Evolutionary conservation across 805 yeast species (phyloP), one percentile per base, ranked within the genome.

Genomic region (Naumovozyma baii): DNA sequence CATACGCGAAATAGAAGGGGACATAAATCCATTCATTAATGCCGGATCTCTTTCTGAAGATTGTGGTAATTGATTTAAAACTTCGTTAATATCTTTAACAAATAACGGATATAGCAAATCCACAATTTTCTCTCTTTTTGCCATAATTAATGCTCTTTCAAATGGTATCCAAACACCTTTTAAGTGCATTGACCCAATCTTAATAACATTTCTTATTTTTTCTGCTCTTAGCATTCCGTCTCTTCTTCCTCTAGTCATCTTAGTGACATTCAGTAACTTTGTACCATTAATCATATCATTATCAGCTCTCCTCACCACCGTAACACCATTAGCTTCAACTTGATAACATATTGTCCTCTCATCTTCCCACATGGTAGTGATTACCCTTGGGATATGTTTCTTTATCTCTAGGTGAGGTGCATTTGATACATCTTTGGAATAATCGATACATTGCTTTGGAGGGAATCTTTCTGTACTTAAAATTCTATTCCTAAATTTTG

Each of bases 111-210:
- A 78, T 43, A 80, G 66, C 30, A 73, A 53, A 49, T 80, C 85
- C 19, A 73, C 75, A 44, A 80, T 81, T 31, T 84, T 82, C 57
- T 83, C 92, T 46, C 80, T 68, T 59, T 80, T 81, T 14, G 94
- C 94, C 76, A 83, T 79, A 26, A 81, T 80, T 35, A 78, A 66
- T 1, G 94, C 94, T 37, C 92, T 67, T 46, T 83, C 90, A 55
- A 81, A 82, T 1, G 94, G 94, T 43, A 83, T 82, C 94, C 94
- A 83, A 35, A 83, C 94, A 30, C 94, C 94, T 63, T 83, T 83
- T 50, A 83, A 66, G 59, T 83, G 88, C 88, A 83, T 83, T 12
- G 87, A 78, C 3, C 94, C 94, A 44, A 82, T 80, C 62, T 83
- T 83, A 33, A 83, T 90, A 18, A 83, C 94, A 54, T 81, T 84